Evolutionary conservation across 495 filamentous ascomycete species (phyloP), one percentile per base, ranked within the genome.

Genomic region (Penicillium malachiteum): DNA sequence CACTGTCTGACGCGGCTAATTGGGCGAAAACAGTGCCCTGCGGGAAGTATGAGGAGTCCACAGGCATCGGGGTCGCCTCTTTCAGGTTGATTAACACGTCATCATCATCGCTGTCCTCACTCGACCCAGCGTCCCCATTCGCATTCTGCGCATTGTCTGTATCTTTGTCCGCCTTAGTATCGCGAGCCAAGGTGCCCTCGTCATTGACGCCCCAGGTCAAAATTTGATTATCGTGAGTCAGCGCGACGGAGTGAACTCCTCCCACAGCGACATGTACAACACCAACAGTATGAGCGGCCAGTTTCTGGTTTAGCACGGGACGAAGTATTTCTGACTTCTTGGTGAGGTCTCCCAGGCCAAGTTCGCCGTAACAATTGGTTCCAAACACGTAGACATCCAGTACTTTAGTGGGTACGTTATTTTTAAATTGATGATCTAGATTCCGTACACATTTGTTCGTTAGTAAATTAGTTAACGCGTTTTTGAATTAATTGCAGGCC

Each of bases 1-100:
- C 73, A 59, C 82, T 86, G 59, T 88, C 85, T 16, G 82, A 81
- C 55, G 83, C 82, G 55, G 79, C 77, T 34, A 87, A 75, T 57
- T 83, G 71, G 14, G 78, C 73, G 61, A 85, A 84, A 7, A 70
- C 62, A 30, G 37, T 51, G 12, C 37, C 38, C 5, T 11, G n/a
- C n/a, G 37, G 37, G 26, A 51, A 51, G n/a, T 7, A 9, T 6
- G 48, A 39, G 6, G 37, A 26, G n/a, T 51, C 37, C 17, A 51
- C 48, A 14, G 48, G 48, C 11, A 51, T 5, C 16, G 48, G 48
- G 1, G 48, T 51, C 7, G 48, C 48, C 41, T 51, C 48, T 41
- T 51, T 41, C 7, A 41, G 35, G 32, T 51, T 51, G 18, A 40
- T 9, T 11, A 18, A 11, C 8, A 50, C 18, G 16, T 51, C 48